Evolutionary conservation across 345 rosid species (phyloP).

Genomic region (Arabis alpina): DNA sequence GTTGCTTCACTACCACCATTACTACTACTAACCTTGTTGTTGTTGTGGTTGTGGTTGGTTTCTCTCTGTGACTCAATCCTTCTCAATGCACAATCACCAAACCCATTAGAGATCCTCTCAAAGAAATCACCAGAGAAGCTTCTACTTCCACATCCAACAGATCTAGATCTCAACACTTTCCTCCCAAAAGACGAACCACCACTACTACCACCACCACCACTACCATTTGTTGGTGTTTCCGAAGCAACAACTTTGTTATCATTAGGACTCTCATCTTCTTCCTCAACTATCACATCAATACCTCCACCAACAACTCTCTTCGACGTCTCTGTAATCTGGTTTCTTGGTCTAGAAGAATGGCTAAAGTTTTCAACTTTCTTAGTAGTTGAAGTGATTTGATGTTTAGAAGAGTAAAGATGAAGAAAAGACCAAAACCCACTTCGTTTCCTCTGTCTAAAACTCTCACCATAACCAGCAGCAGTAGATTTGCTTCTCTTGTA

Average conservation of each 20-base stretch:
- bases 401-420: conserved; percentile 52
- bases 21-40: conserved; percentile 39
- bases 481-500: conserved; percentile 92
- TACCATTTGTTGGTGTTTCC: conserved; percentile 31
- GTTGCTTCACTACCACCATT: conserved; percentile 28
- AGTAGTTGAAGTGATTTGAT: conserved; percentile 18
- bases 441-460: conserved; percentile 54
- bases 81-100: conserved; percentile 94
- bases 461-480: conserved; percentile 44
- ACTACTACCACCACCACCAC: conserved; percentile 27
- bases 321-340: conserved; percentile 35
- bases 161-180: conserved; percentile 98
- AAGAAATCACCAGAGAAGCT: conserved; percentile 98
- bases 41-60: background rate
- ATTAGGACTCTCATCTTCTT: conserved; percentile 39
- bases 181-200: conserved; percentile 70
- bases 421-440: conserved; percentile 94
- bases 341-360: conserved; percentile 29
- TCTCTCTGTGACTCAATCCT: conserved; percentile 97
- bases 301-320: conserved; percentile 28
- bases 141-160: conserved; percentile 97
- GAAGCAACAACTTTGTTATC: conserved; percentile 28
- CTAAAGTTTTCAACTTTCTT: conserved; percentile 42
- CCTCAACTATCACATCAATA: conserved; percentile 42
- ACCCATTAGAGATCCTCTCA: conserved; percentile 93